Base-by-base conservation (phyloP, 2,329 filamentous ascomycete genomes). In the Hypoxylon sp. region DNA sequence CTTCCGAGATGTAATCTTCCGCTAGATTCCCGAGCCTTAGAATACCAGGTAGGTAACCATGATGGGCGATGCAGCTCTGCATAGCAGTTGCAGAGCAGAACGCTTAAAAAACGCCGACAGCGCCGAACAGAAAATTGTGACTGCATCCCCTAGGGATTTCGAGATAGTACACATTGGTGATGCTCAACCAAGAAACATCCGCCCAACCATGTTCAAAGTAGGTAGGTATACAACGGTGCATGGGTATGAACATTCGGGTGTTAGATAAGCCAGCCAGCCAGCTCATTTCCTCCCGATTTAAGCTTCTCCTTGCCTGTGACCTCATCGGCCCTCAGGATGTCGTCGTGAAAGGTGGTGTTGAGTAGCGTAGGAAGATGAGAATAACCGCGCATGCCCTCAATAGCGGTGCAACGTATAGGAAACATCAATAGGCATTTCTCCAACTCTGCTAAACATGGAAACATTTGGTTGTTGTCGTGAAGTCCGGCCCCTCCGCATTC, bases 351-450 rank as follows among this genome's bases (percentile, higher is more conserved):
- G 46, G 59, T 69, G 46, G 58, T 61, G 58, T 57, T 68, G 46
- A 58, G 48, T 44, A 58, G 42, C 17, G 49, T 54, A 54, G 64
- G 57, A 61, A 61, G 48, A 61, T 59, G 58, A 64, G 62, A 69
- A 71, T 69, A 69, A 54, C 69, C 62, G 66, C 48, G 31, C 50
- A 64, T 51, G 59, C 3, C 56, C 55, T 60, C 20, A 31, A 56
- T 54, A 30, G 61, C 57, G 55, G 33, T 67, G 61, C 58, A 69
- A 69, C 69, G 68, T 71, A 71, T 68, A 69, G 69, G 57, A 53
- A 62, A 66, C 31, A 49, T 66, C 63, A 61, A 27, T 49, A 61
- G 35, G 55, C 17, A 51, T 64, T 67, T 64, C 61, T 53, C 66
- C 68, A 67, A 61, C 51, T 65, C 35, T 71, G 51, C 49, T 66